Evolutionary conservation across 441 rosid species (phyloP).

Genomic region (Breynia disticha): DNA sequence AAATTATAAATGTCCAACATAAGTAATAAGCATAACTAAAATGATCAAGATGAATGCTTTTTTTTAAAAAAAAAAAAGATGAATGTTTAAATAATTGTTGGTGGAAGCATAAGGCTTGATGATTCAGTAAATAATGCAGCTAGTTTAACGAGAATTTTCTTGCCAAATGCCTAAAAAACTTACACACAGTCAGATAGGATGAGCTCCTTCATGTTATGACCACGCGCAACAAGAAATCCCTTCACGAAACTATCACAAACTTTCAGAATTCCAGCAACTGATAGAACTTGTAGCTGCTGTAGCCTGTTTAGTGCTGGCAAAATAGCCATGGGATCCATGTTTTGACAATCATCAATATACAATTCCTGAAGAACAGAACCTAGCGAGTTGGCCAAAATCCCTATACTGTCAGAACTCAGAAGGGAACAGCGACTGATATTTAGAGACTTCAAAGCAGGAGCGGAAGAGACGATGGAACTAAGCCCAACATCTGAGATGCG

Average conservation of each 20-base stretch:
- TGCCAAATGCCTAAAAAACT: slow-evolving; percentile 16
- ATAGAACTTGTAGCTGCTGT: slow-evolving; percentile 57
- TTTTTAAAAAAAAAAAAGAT: too few relatives aligned
- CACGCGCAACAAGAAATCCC: slow-evolving; percentile 33
- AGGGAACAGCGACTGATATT: slow-evolving; percentile 84
- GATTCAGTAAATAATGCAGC: slow-evolving; percentile 1
- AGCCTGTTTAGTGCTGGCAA: slow-evolving; percentile 59
- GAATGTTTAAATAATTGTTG: background rate
- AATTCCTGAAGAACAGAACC: slow-evolving; percentile 62
- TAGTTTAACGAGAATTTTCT: slow-evolving; percentile 9
- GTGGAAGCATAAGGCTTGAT: background rate
- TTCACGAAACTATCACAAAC: slow-evolving; percentile 50
- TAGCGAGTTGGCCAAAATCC: slow-evolving; percentile 41
- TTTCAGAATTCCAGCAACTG: slow-evolving; percentile 56
- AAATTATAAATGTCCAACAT: slow-evolving; percentile 10
- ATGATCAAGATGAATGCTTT: too few relatives aligned
- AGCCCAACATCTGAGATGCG: slow-evolving; percentile 81
- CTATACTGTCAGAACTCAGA: slow-evolving; percentile 50
- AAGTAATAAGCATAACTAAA: slow-evolving; percentile 7
- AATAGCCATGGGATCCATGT: slow-evolving; percentile 48
- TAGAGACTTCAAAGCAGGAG: slow-evolving; percentile 53
- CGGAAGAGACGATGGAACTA: slow-evolving; percentile 42
- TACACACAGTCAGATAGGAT: slow-evolving; percentile 55
- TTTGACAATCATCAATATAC: slow-evolving; percentile 69
- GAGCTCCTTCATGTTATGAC: slow-evolving; percentile 62